Base-by-base conservation (phyloP, 192 early-diverging fungal species). In the Backusella westeae region DNA sequence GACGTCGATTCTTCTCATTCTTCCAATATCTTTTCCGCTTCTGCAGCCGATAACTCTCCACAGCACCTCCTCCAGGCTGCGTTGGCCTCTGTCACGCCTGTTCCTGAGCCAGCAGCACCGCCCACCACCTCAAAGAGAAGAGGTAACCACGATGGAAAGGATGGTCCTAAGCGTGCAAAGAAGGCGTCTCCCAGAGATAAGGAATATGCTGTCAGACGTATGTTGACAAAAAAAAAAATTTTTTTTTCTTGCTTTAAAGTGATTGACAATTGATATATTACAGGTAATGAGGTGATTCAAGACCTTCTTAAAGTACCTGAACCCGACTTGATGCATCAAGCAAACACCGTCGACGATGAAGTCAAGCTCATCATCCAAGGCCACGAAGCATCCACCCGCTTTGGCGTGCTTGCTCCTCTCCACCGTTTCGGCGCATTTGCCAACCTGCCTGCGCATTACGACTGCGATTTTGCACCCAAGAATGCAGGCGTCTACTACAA, bases 401-500 rank as follows among this genome's bases (percentile, higher is more conserved):
- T 77, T 42, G 76, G 76, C 36, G 23, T 70, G 0, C 29, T 79
- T 3, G 49, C 79, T 3, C 76, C 81, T 49, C 66, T 79, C 14
- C 71, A 74, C 21, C 73, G 77, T 14, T 79, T 82, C 52, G 69
- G 77, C 4, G 72, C 72, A 5, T 79, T 78, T 68, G 81, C 81
- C 17, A 82, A 82, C 41, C 21, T 76, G 21, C 39, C 77, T 9
- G 75, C 81, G 1, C 81, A 82, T 42, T 74, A 72, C 41, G 81
- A 82, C 29, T 73, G 74, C 14, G 81, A 82, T 17, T 82, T 79
- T 73, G 81, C 81, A 12, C 81, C 81, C 21, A 82, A 78, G 38
- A 82, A 82, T 67, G 74, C 81, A 1, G 81, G 81, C 17, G 77
- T 82, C 14, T 82, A 82, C 42, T 82, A 52, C 32, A 82, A 82